Percentiles rank a stretch among this genome's conserved stretches.
Evolutionary conservation across 345 rosid species (phyloP).

Genomic region (Gossypium turneri): DNA sequence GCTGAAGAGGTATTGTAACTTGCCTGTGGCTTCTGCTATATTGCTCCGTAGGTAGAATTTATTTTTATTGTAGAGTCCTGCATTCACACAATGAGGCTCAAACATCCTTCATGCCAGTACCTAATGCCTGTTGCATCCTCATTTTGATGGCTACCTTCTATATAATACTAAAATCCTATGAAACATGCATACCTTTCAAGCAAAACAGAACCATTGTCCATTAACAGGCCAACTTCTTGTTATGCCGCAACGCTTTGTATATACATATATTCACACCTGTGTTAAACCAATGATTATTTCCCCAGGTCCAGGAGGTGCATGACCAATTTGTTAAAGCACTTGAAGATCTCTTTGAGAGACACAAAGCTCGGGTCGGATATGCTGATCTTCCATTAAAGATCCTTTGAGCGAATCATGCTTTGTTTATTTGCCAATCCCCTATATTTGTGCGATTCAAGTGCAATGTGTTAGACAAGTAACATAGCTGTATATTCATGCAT

Average conservation of each 20-base stretch:
- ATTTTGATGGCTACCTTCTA: background rate
- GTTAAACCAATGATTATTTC: background rate
- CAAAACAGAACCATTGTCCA: background rate
- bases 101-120: background rate
- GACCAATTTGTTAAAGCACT: slow-evolving; percentile 60
- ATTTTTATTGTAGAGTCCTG: background rate
- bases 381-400: slow-evolving; percentile 59
- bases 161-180: background rate
- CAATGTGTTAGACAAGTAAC: no score
- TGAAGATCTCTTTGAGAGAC: slow-evolving; percentile 65
- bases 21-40: background rate
- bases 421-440: no score
- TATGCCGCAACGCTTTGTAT: background rate
- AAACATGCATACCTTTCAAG: background rate
- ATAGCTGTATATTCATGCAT: no score
- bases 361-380: slow-evolving; percentile 58
- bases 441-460: no score
- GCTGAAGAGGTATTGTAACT: slow-evolving; percentile 64
- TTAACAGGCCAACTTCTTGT: background rate
- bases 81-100: background rate
- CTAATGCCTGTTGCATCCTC: background rate
- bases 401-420: background rate
- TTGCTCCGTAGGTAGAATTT: background rate
- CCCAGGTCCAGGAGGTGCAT: slow-evolving; percentile 52
- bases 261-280: background rate